A percentile compares a stretch with the other conserved stretches of the same genome.
phyloP scores from a whole-genome alignment of 2,329 filamentous ascomycete species.

The Stemphylium lycopersici region DNA sequence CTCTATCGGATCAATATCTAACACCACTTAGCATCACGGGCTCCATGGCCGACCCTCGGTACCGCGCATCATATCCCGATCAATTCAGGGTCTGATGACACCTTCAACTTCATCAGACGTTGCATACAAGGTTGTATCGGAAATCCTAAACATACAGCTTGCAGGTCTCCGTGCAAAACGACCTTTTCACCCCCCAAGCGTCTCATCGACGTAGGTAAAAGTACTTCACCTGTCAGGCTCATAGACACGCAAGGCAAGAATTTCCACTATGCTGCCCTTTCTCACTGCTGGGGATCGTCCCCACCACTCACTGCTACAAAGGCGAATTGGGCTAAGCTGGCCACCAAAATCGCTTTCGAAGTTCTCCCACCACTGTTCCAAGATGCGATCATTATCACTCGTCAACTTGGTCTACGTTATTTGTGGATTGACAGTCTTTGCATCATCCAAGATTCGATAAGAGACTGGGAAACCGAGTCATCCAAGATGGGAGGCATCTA shows the following conservation, averaged over 20 bases:
- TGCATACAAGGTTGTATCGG: conserved; percentile 43
- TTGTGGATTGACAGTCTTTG: conserved; percentile 10
- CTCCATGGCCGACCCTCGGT: conserved; percentile 41
- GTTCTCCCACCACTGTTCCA: conserved; percentile 29
- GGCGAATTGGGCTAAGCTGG: conserved; percentile 34
- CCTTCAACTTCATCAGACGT: conserved; percentile 41
- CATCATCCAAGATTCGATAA: conserved; percentile 12
- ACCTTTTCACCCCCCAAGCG: conserved; percentile 33
- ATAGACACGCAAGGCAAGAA: conserved; percentile 39
- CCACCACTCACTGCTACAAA: conserved; percentile 36
- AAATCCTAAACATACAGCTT: conserved; percentile 39
- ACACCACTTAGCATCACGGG: conserved; percentile 29
- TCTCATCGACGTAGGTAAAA: conserved; percentile 40
- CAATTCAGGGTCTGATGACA: conserved; percentile 42
- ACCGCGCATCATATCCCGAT: conserved; percentile 35
- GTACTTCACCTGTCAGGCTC: conserved; percentile 36
- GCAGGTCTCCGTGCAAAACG: conserved; percentile 25
- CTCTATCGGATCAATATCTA: conserved; percentile 3
- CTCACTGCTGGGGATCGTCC: conserved; percentile 41
- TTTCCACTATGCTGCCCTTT: conserved; percentile 39
- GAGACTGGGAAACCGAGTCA: conserved; percentile 45
- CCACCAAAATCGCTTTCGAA: conserved; percentile 35
- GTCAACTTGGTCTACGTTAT: not conserved
- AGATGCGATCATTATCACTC: not conserved
- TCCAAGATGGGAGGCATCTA: conserved; percentile 46